Evolutionary conservation across 257 asterid genomes (phyloP), one percentile per base, ranked within the genome.

Genomic region (Solanum pennellii): DNA sequence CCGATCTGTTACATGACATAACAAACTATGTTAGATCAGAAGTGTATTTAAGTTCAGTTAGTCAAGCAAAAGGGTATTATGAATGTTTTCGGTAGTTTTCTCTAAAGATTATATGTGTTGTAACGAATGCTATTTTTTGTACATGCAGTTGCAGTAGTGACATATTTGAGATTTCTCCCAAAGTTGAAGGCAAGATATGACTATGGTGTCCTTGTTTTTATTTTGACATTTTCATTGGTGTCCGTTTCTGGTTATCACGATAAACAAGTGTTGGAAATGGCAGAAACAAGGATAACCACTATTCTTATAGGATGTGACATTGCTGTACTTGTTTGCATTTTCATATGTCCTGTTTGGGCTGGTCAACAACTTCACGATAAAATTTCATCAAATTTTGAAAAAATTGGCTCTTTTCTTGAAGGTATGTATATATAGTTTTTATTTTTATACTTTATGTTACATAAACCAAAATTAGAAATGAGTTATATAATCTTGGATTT

Each of bases 301-400:
- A 88, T 95, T 65, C 84, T 90, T n/a, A 90, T 96, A 10, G 98
- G 99, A 47, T 94, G 93, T 16, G 49, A 47, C 8, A 90, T 89
- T 35, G 41, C 97, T 1, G 2, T 96, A 2, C 65, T 91, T 59
- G 73, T 92, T 20, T 93, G 94, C 75, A 83, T 92, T 27, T 47
- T 93, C 16, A 82, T 95, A 35, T 91, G 91, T 80, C 98, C 98
- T 0, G 93, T 93, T 7, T 95, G 98, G 98, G 98, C 98, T 71
- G 98, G 98, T 41, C 89, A 89, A 42, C 96, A 95, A 87, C 94
- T 95, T 71, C 97, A 95, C 60, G 87, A 91, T 13, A 79, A 91
- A 44, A 84, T 94, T 14, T 95, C 96, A 16, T 83, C 90, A 33
- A 94, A 92, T 86, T 86, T 96, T 5, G 95, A 94, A 60, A 96